A percentile compares a stretch with the other conserved stretches of the same genome.
Conservation (phyloP, 1,139 yeast species). For the Kodamaea sp. region DNA sequence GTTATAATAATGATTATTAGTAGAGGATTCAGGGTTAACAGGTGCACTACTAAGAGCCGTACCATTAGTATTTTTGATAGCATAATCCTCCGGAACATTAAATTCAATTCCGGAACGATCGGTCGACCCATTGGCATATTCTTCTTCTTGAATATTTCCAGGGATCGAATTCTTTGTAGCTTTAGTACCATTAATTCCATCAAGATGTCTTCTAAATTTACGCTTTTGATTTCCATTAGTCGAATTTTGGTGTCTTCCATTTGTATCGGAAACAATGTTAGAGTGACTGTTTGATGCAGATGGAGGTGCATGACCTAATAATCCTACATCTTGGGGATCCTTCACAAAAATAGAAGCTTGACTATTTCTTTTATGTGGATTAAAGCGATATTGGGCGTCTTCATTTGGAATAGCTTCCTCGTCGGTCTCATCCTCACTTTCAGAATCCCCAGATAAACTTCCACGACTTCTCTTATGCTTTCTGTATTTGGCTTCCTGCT, state of each 20-base stretch:
- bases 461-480: constrained; percentile 16
- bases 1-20: not conserved
- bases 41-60: no score
- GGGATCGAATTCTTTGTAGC: not conserved
- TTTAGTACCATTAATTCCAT: not conserved
- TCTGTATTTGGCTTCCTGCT: constrained; percentile 31
- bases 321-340: constrained; percentile 31
- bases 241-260: constrained; percentile 7
- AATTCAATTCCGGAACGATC: not conserved
- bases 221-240: constrained; percentile 5
- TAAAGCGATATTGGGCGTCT: constrained; percentile 12
- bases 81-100: not conserved
- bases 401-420: constrained; percentile 1
- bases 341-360: constrained; percentile 27
- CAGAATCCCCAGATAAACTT: constrained; percentile 14
- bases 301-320: constrained; percentile 40
- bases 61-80: not conserved
- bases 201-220: constrained; percentile 12
- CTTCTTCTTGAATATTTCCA: not conserved
- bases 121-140: not conserved
- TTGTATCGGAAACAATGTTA: not conserved
- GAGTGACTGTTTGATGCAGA: constrained; percentile 5
- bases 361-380: constrained; percentile 18
- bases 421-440: constrained; percentile 12
- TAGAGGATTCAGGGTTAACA: not conserved